Evolutionary conservation across 805 yeast species (phyloP).

Genomic region (Schwanniomyces occidentalis): DNA sequence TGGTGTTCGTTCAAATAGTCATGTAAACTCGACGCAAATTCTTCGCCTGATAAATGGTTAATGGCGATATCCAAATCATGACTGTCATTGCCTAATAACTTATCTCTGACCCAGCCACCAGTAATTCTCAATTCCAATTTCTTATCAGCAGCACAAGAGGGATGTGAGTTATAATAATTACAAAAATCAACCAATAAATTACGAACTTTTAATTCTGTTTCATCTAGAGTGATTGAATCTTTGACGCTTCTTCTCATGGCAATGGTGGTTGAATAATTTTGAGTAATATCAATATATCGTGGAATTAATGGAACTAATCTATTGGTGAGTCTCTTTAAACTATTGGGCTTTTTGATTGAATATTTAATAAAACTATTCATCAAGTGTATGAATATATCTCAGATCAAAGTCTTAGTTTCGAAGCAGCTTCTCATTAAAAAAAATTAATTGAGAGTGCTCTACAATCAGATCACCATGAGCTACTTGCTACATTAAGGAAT

Average conservation of each 20-base stretch:
- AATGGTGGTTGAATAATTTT: not conserved
- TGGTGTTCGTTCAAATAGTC: conserved; percentile 40
- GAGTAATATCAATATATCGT: not conserved
- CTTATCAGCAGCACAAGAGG: conserved; percentile 11
- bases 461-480: no score
- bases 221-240: conserved; percentile 33
- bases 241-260: conserved; percentile 17
- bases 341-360: conserved; percentile 3
- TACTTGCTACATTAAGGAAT: no score
- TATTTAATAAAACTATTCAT: conserved; percentile 3
- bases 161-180: conserved; percentile 30
- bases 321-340: not conserved
- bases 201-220: conserved; percentile 43
- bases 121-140: conserved; percentile 70
- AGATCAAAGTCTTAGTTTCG: no score
- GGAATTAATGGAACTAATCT: not conserved
- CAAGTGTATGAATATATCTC: no score
- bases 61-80: conserved; percentile 93
- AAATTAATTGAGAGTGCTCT: no score
- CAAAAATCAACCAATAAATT: conserved; percentile 43
- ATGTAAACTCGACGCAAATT: conserved; percentile 70
- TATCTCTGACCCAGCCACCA: conserved; percentile 99
- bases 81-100: conserved; percentile 73
- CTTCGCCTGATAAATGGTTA: conserved; percentile 80
- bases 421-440: no score